Percentiles rank a stretch among this genome's conserved stretches.
These are phyloP conservation scores for Lippia alba DNA, from an alignment of 305 asterid species.

Conservation along the genomic window DNA sequence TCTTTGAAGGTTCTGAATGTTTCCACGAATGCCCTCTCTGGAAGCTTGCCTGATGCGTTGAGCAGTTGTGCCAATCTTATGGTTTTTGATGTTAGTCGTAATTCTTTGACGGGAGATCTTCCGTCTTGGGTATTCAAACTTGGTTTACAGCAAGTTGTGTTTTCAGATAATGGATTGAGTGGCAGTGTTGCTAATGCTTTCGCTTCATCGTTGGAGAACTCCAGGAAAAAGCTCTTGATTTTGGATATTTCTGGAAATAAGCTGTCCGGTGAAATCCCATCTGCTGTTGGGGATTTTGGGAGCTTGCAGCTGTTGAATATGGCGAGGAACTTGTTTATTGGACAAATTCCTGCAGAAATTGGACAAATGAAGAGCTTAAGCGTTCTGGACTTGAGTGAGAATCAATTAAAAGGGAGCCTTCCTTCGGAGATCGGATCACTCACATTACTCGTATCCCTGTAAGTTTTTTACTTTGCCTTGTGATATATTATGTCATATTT, in stretches of 20 bases:
- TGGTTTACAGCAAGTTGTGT: slow-evolving; percentile 50
- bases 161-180: slow-evolving; percentile 55
- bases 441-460: slow-evolving; percentile 50
- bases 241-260: slow-evolving; percentile 64
- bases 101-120: slow-evolving; percentile 53
- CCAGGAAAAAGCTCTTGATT: slow-evolving; percentile 48
- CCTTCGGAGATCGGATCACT: slow-evolving; percentile 65
- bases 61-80: slow-evolving; percentile 52
- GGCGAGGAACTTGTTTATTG: slow-evolving; percentile 47
- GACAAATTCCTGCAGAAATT: slow-evolving; percentile 50
- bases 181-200: slow-evolving; percentile 53
- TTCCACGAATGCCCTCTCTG: slow-evolving; percentile 57
- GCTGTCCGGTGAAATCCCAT: slow-evolving; percentile 55
- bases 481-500: slow-evolving; percentile 11
- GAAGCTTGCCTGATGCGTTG: slow-evolving; percentile 62
- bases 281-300: slow-evolving; percentile 47
- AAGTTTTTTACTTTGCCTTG: slow-evolving; percentile 43
- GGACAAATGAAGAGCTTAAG: slow-evolving; percentile 49
- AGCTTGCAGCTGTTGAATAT: slow-evolving; percentile 57
- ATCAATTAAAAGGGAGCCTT: slow-evolving; percentile 58
- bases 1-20: slow-evolving; percentile 56
- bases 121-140: slow-evolving; percentile 60
- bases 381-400: slow-evolving; percentile 62
- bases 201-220: slow-evolving; percentile 48
- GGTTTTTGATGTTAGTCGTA: slow-evolving; percentile 57